These are phyloP conservation scores for Schwanniomyces polymorphus DNA, from an alignment of 805 yeast species.

Conservation along the genomic window DNA sequence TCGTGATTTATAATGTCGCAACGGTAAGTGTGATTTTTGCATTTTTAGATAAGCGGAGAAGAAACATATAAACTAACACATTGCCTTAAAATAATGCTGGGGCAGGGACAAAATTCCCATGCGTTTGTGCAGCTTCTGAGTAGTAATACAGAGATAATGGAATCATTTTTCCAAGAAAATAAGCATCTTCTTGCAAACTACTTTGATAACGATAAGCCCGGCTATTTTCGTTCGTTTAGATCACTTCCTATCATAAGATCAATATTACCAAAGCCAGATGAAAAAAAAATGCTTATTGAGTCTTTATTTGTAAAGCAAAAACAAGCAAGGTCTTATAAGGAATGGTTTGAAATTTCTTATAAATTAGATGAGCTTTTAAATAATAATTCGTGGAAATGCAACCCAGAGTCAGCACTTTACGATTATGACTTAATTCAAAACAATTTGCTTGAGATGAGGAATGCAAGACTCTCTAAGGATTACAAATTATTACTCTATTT, in stretches of 20 bases:
- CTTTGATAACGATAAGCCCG: background rate
- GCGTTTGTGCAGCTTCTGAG: background rate
- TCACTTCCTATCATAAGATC: slow-evolving; percentile 18
- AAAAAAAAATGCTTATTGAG: slow-evolving; percentile 20
- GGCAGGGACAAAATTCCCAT: background rate
- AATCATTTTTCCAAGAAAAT: slow-evolving; percentile 5
- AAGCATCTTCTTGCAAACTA: slow-evolving; percentile 1
- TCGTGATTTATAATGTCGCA: background rate
- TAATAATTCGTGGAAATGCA: slow-evolving; percentile 70
- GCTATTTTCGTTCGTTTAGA: slow-evolving; percentile 5
- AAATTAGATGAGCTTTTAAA: slow-evolving; percentile 65
- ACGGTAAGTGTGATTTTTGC: background rate
- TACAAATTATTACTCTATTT: slow-evolving; percentile 63
- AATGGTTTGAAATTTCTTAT: slow-evolving; percentile 68
- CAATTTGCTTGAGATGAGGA: slow-evolving; percentile 54
- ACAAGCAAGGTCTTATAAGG: slow-evolving; percentile 43
- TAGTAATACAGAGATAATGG: slow-evolving; percentile 2
- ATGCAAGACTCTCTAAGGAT: slow-evolving; percentile 60
- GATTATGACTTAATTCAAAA: slow-evolving; percentile 64
- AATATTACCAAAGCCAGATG: slow-evolving; percentile 19
- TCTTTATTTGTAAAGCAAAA: slow-evolving; percentile 29
- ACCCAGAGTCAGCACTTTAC: slow-evolving; percentile 62
- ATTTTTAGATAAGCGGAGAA: background rate
- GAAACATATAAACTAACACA: background rate
- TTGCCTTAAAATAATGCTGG: background rate